These are phyloP conservation scores for Pseudogymnoascus sp. DNA, from an alignment of 2,329 filamentous ascomycete genomes.

Conservation along the genomic window DNA sequence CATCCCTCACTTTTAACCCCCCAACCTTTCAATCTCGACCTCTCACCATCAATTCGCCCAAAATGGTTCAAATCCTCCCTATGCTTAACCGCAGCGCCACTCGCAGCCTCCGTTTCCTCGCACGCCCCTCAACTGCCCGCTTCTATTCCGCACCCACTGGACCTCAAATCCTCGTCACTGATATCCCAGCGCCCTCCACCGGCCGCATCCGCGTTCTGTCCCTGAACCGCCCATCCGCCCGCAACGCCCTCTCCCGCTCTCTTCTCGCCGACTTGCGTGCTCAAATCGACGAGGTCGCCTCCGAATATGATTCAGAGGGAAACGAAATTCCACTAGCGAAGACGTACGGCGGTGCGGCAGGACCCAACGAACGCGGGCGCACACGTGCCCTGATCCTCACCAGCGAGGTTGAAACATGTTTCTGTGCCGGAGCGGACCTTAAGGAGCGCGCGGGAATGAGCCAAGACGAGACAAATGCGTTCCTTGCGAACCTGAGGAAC, in stretches of 20 bases:
- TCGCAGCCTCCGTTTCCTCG: constrained; percentile 7
- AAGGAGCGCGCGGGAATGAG: constrained; percentile 79
- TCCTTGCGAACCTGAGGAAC: constrained; percentile 67
- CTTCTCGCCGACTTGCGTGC: constrained; percentile 65
- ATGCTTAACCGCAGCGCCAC: neutral
- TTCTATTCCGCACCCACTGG: constrained; percentile 4
- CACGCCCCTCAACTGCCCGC: neutral
- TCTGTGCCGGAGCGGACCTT: constrained; percentile 91
- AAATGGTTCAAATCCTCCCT: neutral
- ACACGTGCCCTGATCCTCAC: constrained; percentile 79
- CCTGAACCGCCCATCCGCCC: constrained; percentile 74
- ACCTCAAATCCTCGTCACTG: constrained; percentile 5
- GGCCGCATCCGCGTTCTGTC: constrained; percentile 85
- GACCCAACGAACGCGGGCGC: constrained; percentile 41
- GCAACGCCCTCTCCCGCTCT: constrained; percentile 82
- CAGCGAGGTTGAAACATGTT: constrained; percentile 76
- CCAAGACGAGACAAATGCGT: constrained; percentile 70
- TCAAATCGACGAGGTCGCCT: constrained; percentile 66
- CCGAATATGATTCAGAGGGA: constrained; percentile 49
- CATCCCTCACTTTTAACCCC: neutral
- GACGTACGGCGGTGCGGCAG: constrained; percentile 40
- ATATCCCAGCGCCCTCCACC: constrained; percentile 67
- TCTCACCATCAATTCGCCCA: neutral
- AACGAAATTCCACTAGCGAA: constrained; percentile 39
- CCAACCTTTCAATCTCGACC: neutral